phyloP scores from a whole-genome alignment of 441 rosid genomes.

The Populus hybrid region DNA sequence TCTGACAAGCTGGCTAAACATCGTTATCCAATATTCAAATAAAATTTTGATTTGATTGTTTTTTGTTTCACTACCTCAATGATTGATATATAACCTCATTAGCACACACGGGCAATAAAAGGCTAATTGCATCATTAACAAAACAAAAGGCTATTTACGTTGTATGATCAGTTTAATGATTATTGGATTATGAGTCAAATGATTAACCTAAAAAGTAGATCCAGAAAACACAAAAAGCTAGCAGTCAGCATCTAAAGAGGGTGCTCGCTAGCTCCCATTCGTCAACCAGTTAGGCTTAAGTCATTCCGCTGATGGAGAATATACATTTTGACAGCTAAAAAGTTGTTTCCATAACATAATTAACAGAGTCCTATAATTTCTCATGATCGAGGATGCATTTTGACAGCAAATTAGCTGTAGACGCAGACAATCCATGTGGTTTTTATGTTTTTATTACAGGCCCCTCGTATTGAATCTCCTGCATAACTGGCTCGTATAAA shows the following conservation, averaged over 20 bases:
- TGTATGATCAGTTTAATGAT: not conserved
- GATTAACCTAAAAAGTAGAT: not conserved
- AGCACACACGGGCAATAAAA: not conserved
- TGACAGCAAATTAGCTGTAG: not conserved
- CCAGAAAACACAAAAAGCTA: not conserved
- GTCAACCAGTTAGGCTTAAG: too few relatives aligned
- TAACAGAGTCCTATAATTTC: too few relatives aligned
- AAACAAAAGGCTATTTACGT: not conserved
- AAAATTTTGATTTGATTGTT: too few relatives aligned
- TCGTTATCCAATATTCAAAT: too few relatives aligned
- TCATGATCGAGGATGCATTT: too few relatives aligned
- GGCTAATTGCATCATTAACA: not conserved
- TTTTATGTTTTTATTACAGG: constrained; percentile 9
- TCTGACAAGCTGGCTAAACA: too few relatives aligned
- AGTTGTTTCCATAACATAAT: too few relatives aligned
- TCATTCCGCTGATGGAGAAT: too few relatives aligned
- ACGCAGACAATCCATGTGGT: constrained; percentile 37
- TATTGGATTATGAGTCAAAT: not conserved
- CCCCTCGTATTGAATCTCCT: constrained; percentile 26
- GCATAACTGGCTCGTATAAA: not conserved
- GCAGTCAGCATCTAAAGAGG: not conserved
- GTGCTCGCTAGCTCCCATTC: too few relatives aligned
- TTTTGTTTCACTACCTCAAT: too few relatives aligned
- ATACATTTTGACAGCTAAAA: too few relatives aligned
- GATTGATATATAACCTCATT: too few relatives aligned